Percentiles rank a stretch among this genome's conserved stretches.
Conservation (phyloP, 2,329 filamentous ascomycete species). For the Apiospora saccharicola region DNA sequence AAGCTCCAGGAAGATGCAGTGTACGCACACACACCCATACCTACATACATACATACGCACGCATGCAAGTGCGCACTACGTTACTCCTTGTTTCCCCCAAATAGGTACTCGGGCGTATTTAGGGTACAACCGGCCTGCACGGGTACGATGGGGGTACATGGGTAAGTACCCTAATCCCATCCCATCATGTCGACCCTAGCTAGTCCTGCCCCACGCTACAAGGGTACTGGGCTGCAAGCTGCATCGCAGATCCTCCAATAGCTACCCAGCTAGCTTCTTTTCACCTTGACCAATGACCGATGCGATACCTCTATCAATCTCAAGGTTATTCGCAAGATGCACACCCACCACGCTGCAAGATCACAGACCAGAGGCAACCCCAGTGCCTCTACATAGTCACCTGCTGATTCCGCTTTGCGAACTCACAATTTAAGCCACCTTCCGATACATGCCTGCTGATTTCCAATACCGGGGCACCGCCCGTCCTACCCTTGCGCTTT, state of each 20-base stretch:
- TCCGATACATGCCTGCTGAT: constrained; percentile 14
- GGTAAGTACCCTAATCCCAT: constrained; percentile 11
- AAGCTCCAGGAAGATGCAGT: constrained; percentile 13
- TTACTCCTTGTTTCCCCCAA: constrained; percentile 16
- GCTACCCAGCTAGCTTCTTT: constrained; percentile 20
- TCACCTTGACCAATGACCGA: constrained; percentile 5
- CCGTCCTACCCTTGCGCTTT: neutral
- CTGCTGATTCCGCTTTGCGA: neutral
- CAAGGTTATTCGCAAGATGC: constrained; percentile 5
- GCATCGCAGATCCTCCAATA: constrained; percentile 24
- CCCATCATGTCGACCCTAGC: constrained; percentile 6
- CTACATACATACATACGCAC: constrained; percentile 21
- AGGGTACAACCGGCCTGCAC: constrained; percentile 18
- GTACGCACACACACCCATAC: constrained; percentile 15
- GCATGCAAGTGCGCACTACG: constrained; percentile 19
- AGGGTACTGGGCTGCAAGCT: constrained; percentile 17
- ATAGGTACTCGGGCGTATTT: constrained; percentile 22
- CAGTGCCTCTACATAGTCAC: constrained; percentile 6
- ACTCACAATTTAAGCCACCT: neutral
- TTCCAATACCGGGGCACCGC: neutral
- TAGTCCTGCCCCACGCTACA: constrained; percentile 20
- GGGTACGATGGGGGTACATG: constrained; percentile 22
- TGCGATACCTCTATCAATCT: no score
- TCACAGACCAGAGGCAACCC: neutral
- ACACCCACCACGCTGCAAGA: constrained; percentile 14